These are phyloP conservation scores for Paraphoma chrysanthemicola DNA, from an alignment of 2,329 filamentous ascomycete genomes.

Conservation along the genomic window DNA sequence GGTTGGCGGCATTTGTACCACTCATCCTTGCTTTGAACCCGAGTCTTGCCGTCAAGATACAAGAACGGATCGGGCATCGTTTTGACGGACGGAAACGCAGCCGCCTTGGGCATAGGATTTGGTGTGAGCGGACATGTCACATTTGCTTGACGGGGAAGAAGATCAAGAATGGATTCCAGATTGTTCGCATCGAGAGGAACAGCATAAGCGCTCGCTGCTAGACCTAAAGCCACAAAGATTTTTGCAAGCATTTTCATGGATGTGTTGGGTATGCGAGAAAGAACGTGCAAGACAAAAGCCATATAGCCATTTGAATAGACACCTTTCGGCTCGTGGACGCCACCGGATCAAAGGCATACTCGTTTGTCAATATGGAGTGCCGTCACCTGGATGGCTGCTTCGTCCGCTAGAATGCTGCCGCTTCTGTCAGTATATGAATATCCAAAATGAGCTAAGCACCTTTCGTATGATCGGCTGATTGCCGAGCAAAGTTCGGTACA, in stretches of 20 bases:
- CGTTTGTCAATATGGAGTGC: slow-evolving; percentile 1
- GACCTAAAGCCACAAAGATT: not conserved
- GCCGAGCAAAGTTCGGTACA: not conserved
- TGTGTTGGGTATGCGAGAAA: not conserved
- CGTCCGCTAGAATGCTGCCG: not conserved
- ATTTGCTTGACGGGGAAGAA: slow-evolving; percentile 26
- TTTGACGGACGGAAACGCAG: slow-evolving; percentile 25
- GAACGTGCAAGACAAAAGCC: not conserved
- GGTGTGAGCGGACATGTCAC: slow-evolving; percentile 34
- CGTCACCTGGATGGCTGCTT: not conserved
- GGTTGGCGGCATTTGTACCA: slow-evolving; percentile 60
- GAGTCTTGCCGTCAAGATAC: slow-evolving; percentile 52
- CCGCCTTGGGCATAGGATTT: slow-evolving; percentile 36
- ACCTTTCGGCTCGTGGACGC: not conserved
- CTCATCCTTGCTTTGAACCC: slow-evolving; percentile 55
- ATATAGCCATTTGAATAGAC: not conserved
- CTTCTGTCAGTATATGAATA: not conserved
- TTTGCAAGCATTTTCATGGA: not conserved
- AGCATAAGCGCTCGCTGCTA: slow-evolving; percentile 6
- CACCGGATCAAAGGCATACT: slow-evolving; percentile 2
- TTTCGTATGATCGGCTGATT: not conserved
- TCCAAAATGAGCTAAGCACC: not conserved
- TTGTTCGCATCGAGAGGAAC: slow-evolving; percentile 9
- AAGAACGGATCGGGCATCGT: slow-evolving; percentile 56
- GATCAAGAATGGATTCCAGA: slow-evolving; percentile 10